Evolutionary conservation across 208 protist genomes (phyloP).

Genomic region (Acanthamoeba divionensis): DNA sequence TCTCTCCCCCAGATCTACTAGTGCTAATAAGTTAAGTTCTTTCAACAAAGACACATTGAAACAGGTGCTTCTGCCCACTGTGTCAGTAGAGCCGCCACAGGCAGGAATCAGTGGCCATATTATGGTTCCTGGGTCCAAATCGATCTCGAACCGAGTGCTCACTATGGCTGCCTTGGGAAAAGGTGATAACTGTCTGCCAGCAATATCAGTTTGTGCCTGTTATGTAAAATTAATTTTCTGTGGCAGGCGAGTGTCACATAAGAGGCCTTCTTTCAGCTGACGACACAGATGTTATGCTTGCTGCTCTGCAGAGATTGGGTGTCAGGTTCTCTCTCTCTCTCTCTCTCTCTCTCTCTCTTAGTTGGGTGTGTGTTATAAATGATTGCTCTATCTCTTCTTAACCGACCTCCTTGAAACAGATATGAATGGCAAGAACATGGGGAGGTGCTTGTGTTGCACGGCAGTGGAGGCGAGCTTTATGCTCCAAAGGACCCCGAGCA

Average conservation of each 20-base stretch:
- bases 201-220: not conserved
- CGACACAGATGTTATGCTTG: constrained; percentile 79
- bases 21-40: too few species aligned
- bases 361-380: too few species aligned
- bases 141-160: constrained; percentile 80
- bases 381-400: not conserved
- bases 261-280: constrained; percentile 77
- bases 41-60: too few species aligned
- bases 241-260: constrained; percentile 47
- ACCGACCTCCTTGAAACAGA: not conserved
- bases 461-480: constrained; percentile 57
- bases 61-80: constrained; percentile 48
- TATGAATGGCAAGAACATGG: constrained; percentile 53
- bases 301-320: constrained; percentile 49
- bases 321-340: too few species aligned
- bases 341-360: too few species aligned
- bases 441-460: constrained; percentile 42
- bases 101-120: constrained; percentile 54
- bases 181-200: not conserved
- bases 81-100: constrained; percentile 5
- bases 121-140: constrained; percentile 81
- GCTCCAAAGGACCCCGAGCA: constrained; percentile 18
- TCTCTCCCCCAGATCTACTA: too few species aligned
- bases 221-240: too few species aligned
- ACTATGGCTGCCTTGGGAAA: constrained; percentile 72